phyloP scores from a whole-genome alignment of 1,139 yeast species.

The Hyphopichia wangnamkhiaoensis region DNA sequence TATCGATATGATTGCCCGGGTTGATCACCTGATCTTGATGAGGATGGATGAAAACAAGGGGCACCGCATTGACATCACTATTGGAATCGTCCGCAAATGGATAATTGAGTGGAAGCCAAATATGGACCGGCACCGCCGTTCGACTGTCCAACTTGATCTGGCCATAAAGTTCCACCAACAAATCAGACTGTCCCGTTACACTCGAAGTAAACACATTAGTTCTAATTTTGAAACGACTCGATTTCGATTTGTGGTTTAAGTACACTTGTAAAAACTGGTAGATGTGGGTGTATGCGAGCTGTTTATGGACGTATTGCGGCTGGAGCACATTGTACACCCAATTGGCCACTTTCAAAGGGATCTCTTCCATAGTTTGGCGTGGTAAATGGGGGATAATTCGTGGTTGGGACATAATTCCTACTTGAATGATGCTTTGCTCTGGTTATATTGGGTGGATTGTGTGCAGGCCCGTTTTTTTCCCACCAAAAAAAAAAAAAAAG shows the following conservation, averaged over 20 bases:
- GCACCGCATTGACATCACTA: conserved; percentile 43
- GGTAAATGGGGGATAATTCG: background rate
- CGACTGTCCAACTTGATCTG: conserved; percentile 36
- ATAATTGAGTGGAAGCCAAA: conserved; percentile 78
- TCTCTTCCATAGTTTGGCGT: conserved; percentile 22
- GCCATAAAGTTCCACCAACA: conserved; percentile 69
- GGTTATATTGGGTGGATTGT: background rate
- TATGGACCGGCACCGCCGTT: conserved; percentile 57
- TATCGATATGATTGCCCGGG: conserved; percentile 70
- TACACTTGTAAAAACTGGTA: conserved; percentile 54
- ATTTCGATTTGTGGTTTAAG: conserved; percentile 28
- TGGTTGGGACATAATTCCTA: background rate
- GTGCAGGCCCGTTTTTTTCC: background rate
- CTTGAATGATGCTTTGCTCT: background rate
- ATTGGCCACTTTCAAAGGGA: conserved; percentile 38
- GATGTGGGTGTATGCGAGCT: conserved; percentile 59
- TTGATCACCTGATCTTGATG: conserved; percentile 38
- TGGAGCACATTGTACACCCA: conserved; percentile 49
- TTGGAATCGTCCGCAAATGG: conserved; percentile 40
- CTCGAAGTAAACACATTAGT: conserved; percentile 68
- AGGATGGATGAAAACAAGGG: conserved; percentile 62
- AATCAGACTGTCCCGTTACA: conserved; percentile 55
- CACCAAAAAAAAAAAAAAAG: background rate
- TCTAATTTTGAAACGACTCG: conserved; percentile 51
- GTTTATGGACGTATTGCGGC: conserved; percentile 55